These are phyloP conservation scores for Sphaceloma murrayae DNA, from an alignment of 2,329 filamentous ascomycete genomes.

Conservation along the genomic window DNA sequence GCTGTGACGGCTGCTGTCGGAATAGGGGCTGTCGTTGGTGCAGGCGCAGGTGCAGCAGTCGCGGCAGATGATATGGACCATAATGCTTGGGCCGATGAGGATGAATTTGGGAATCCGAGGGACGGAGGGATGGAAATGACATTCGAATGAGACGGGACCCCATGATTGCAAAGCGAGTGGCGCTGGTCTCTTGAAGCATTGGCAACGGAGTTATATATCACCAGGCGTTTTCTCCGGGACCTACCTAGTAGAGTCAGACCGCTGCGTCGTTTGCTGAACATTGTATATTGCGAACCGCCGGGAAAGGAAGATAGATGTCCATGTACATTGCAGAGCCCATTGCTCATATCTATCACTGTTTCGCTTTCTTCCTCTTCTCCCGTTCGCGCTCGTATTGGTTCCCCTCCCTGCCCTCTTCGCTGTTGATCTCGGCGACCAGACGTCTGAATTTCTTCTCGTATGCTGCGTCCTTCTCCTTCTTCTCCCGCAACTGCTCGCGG, in stretches of 20 bases:
- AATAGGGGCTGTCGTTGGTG: background rate
- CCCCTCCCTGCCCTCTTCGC: conserved; percentile 74
- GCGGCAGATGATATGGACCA: conserved; percentile 22
- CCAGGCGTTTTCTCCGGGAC: background rate
- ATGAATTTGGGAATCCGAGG: conserved; percentile 38
- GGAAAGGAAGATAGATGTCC: conserved; percentile 10
- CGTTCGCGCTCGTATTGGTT: conserved; percentile 88
- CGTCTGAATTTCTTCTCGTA: conserved; percentile 96
- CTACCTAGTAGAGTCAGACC: background rate
- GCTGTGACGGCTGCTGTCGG: no score
- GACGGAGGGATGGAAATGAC: conserved; percentile 38
- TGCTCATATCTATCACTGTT: conserved; percentile 5
- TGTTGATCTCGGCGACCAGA: conserved; percentile 89
- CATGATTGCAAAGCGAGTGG: no score
- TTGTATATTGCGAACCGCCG: conserved; percentile 4
- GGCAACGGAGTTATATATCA: conserved; percentile 8
- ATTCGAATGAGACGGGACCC: conserved; percentile 31
- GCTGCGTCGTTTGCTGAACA: conserved; percentile 1
- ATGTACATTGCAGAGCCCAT: conserved; percentile 12
- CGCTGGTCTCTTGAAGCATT: background rate
- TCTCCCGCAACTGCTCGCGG: conserved; percentile 77
- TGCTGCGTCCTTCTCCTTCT: conserved; percentile 84
- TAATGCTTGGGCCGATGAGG: conserved; percentile 42
- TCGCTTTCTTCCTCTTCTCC: conserved; percentile 55
- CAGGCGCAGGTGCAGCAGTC: background rate